Base-by-base conservation (phyloP, 2,329 filamentous ascomycete species). In the Aspergillus viridinutans region DNA sequence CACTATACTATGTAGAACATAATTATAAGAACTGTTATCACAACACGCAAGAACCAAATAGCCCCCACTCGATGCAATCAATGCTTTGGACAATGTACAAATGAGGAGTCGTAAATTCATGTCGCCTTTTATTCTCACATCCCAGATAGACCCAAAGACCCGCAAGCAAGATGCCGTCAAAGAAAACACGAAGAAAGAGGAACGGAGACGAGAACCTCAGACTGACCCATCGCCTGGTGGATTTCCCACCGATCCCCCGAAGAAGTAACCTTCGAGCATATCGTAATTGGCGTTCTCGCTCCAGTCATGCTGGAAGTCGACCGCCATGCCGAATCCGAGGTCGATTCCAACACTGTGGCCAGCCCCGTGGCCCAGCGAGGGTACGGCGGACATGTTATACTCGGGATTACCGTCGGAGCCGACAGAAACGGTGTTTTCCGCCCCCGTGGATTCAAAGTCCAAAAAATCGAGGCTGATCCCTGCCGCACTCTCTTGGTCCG, bases 191-290 rank as follows among this genome's bases (percentile, higher is more conserved):
- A 48, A 50, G 52, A 50, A 35, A 51, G 21, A 50, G 35, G 50
- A 17, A 55, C 10, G 50, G 40, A 21, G 48, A 49, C 3, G 23
- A 10, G 20, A 50, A 25, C 26, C 29, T 47, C 20, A 35, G 12
- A 25, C 40, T 45, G 55, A 63, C 17, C 60, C 65, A 52, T 57
- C 60, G 49, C 64, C 64, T 26, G 65, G 43, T 40, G 66, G 60
- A n/a, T 69, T 70, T 26, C 64, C 59, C 6, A 68, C 69, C n/a
- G 64, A 67, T 26, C 74, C 76, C 9, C 81, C 81, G 70, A 83
- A 83, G 67, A 83, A 83, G 66, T 80, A 83, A 3, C 80, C 81
- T 63, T 82, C 80, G 61, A 83, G 78, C 32, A 83, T 63, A 73
- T 82, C 80, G 63, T 77, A 75, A 50, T 75, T 75, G 23, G 71